Evolutionary conservation across 768 basidiomycete species (phyloP), one percentile per base, ranked within the genome.

Genomic region (Russula compacta): DNA sequence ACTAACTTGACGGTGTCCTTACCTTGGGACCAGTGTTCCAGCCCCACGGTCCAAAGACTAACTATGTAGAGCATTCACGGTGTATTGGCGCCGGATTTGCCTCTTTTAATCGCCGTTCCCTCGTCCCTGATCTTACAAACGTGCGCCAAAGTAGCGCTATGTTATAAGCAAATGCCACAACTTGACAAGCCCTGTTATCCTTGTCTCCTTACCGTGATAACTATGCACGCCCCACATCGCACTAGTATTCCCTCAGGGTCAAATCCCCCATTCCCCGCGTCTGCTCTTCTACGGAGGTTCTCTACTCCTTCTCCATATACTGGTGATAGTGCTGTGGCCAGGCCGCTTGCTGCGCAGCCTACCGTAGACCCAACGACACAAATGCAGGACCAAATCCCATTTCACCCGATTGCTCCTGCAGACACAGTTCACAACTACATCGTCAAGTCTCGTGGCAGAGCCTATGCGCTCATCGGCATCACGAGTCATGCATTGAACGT

Each of bases 361-460:
- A 2, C 46, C 24, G 36, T 21, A 21, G 47, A 24, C 3, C 24
- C 56, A 33, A 35, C 32, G 4, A 14, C 8, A 6, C 29, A 32
- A 14, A 21, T 44, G 44, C 46, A 38, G 24, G 24, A 21, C 46
- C 40, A 42, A 43, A 33, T 24, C 33, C 17, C 40, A 9, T 32
- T 15, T 6, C 7, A 5, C 42, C n/a, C n/a, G 2, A 44, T 3
- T 8, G 4, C 7, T 19, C 39, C 44, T 6, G 5, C 46, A n/a
- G 21, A 7, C 12, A 53, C 48, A 0, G 38, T 35, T 1, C 57
- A 59, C 10, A 4, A 39, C 15, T 57, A 58, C 40, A 36, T 14
- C 35, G 24, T 66, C 7, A 24, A 24, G 40, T 60, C 62, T 15
- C 54, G 58, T 47, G 62, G 62, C 11, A 64, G n/a, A 43, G 55